Evolutionary conservation across 768 basidiomycete genomes (phyloP), one percentile per base, ranked within the genome.

Genomic region (Phanerochaete sordida): DNA sequence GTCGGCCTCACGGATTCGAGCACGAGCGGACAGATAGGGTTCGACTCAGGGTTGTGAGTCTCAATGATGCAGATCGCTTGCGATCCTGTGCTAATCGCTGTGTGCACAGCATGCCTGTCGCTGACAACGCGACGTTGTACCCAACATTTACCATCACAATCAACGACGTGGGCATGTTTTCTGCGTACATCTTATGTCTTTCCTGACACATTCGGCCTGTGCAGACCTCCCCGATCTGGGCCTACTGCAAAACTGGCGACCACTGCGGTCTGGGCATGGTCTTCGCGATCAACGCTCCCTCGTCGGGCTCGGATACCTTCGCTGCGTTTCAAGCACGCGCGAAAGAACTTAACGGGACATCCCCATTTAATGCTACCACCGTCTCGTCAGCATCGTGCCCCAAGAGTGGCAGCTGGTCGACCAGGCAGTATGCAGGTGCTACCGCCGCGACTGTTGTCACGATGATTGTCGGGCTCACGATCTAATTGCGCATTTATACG

Each of bases 231-330:
- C 84, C 83, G 2, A 76, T 85, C 64, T 85, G 82, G 84, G 79
- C 72, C 1, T 84, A 79, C 72, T 85, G 84, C 68, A 72, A 72
- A 1, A 83, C 84, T 64, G 51, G 61, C 1, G 70, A 64, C 45
- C 85, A 87, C 68, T 86, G 85, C 66, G 77, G 76, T 0, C 67
- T 72, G 46, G 84, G 84, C 50, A 86, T 86, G 85, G 83, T 85
- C 52, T 85, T 85, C 71, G 69, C 81, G 24, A 75, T 75, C 61
- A 88, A 85, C 68, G 78, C 85, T 13, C 72, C 76, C 31, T 81
- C 81, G 62, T 62, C 72, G 1, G 77, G 82, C n/a, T 60, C 77
- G 23, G 81, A 83, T 63, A 83, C 68, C 65, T 86, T 82, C 65
- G 77, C 68, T 21, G 84, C 83, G 4, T 86, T 85, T 76, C 61